A percentile compares a stretch with the other conserved stretches of the same genome.
Evolutionary conservation across 768 basidiomycete genomes (phyloP).

Genomic region (Tulasnella sp.): DNA sequence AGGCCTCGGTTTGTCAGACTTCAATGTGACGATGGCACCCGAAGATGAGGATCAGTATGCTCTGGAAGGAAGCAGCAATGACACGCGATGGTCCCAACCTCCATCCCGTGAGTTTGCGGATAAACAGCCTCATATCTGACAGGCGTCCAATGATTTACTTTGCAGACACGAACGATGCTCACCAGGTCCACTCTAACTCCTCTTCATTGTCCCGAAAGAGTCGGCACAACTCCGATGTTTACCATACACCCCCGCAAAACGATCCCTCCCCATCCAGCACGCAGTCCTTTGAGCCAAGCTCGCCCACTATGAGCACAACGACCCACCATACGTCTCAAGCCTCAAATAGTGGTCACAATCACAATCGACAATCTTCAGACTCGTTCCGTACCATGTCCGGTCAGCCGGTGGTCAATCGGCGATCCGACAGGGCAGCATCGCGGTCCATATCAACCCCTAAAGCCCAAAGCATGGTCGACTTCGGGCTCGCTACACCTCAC

Average conservation of each 20-base stretch:
- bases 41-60: neutral
- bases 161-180: neutral
- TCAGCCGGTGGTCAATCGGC: constrained; percentile 32
- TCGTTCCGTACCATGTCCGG: constrained; percentile 53
- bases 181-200: neutral
- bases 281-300: neutral
- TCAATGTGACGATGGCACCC: neutral
- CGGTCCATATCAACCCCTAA: constrained; percentile 62
- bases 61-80: constrained; percentile 2
- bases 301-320: neutral
- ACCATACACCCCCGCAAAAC: neutral
- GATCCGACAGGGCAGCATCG: constrained; percentile 48
- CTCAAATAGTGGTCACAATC: constrained; percentile 5
- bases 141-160: neutral
- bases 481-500: constrained; percentile 23
- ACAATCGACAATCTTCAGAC: constrained; percentile 48
- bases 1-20: constrained; percentile 10
- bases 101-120: constrained; percentile 1
- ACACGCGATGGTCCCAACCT: neutral
- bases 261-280: neutral
- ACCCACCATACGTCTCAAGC: neutral
- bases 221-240: constrained; percentile 3
- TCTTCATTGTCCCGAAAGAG: constrained; percentile 11
- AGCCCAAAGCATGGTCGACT: constrained; percentile 37
- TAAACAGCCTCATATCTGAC: neutral